Conservation (phyloP, 208 protist genomes). For the Acanthamoeba castellanii region DNA sequence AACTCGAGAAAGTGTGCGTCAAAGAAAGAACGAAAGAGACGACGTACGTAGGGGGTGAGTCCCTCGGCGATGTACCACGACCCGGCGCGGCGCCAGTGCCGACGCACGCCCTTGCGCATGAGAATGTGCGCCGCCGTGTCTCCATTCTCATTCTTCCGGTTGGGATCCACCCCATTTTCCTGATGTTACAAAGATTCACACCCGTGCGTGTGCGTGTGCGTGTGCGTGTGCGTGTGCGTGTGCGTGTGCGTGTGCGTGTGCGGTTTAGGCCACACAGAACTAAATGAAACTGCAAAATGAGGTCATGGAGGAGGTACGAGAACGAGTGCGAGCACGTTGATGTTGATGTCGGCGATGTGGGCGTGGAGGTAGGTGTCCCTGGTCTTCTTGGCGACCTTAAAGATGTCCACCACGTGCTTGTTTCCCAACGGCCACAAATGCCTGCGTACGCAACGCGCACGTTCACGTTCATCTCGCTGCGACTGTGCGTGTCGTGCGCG, state of each 20-base stretch:
- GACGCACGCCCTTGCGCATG: conserved; percentile 11
- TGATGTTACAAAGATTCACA: background rate
- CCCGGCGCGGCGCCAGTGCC: conserved; percentile 39
- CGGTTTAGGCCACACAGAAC: background rate
- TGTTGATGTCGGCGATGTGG: conserved; percentile 33
- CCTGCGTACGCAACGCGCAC: background rate
- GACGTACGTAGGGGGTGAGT: background rate
- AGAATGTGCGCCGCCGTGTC: background rate
- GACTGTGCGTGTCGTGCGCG: background rate
- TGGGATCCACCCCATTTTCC: conserved; percentile 15
- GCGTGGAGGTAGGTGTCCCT: conserved; percentile 36
- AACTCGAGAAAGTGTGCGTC: too few relatives aligned
- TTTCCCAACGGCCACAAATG: conserved; percentile 8
- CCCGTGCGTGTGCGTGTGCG: background rate
- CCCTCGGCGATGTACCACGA: conserved; percentile 26
- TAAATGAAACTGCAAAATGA: background rate
- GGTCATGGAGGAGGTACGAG: background rate
- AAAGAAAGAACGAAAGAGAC: too few relatives aligned
- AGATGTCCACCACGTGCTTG: background rate
- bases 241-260: too few relatives aligned
- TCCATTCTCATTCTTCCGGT: background rate
- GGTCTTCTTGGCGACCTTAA: background rate
- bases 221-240: background rate
- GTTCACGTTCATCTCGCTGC: background rate
- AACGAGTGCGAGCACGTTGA: conserved; percentile 23